phyloP scores from a whole-genome alignment of 1,139 yeast species.

The Kodamaea sp. region DNA sequence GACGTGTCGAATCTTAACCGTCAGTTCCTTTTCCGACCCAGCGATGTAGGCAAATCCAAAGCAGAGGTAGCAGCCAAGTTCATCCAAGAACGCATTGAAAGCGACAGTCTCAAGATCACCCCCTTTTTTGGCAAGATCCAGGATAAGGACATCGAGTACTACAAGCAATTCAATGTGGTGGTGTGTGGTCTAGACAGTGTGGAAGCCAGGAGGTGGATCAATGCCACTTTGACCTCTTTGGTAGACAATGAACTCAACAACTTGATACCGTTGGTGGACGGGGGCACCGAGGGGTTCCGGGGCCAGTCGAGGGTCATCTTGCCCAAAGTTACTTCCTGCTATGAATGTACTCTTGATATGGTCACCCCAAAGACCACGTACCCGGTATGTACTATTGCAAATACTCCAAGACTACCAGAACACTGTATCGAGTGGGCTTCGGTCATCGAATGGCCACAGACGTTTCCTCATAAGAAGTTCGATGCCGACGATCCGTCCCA shows the following conservation, averaged over 20 bases:
- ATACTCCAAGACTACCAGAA: slow-evolving; percentile 90
- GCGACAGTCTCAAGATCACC: slow-evolving; percentile 47
- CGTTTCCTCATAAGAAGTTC: slow-evolving; percentile 46
- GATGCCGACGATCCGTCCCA: slow-evolving; percentile 75
- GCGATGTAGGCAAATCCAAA: slow-evolving; percentile 79
- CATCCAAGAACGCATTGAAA: slow-evolving; percentile 49
- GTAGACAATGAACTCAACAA: slow-evolving; percentile 56
- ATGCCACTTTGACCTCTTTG: slow-evolving; percentile 66
- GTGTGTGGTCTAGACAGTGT: slow-evolving; percentile 89
- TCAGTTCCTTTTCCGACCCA: slow-evolving; percentile 75
- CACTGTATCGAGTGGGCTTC: slow-evolving; percentile 95
- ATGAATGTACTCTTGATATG: slow-evolving; percentile 86
- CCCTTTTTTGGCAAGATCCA: slow-evolving; percentile 71
- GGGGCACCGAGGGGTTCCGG: slow-evolving; percentile 93
- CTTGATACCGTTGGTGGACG: slow-evolving; percentile 84
- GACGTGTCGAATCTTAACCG: slow-evolving; percentile 88
- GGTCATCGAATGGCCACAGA: slow-evolving; percentile 70
- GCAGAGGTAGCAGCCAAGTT: slow-evolving; percentile 76
- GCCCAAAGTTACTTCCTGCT: slow-evolving; percentile 85
- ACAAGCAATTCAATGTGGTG: slow-evolving; percentile 68
- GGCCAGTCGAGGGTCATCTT: slow-evolving; percentile 90
- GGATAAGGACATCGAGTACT: slow-evolving; percentile 65
- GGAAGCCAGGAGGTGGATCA: slow-evolving; percentile 92
- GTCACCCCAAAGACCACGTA: slow-evolving; percentile 69
- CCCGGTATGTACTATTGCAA: slow-evolving; percentile 94